A percentile compares a stretch with the other conserved stretches of the same genome.
Conservation (phyloP, 306 rosid genomes). For the Lablab purpureus region DNA sequence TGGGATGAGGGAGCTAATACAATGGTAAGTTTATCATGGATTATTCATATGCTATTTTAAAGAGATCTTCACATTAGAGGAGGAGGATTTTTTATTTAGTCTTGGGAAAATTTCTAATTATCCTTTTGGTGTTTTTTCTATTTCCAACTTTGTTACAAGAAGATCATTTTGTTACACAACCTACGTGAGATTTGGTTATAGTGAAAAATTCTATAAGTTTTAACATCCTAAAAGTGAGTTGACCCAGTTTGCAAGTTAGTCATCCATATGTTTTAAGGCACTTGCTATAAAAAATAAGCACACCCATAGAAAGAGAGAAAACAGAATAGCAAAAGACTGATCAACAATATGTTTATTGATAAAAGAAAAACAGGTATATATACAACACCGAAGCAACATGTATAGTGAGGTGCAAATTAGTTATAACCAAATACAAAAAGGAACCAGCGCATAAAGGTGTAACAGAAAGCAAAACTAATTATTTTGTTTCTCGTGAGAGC, state of each 20-base stretch:
- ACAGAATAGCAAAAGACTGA: no score
- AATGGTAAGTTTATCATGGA: conserved; percentile 64
- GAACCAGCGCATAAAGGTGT: no score
- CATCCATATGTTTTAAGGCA: background rate
- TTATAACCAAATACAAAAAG: no score
- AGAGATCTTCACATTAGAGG: conserved; percentile 22
- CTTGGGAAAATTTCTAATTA: conserved; percentile 1
- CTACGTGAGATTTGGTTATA: background rate
- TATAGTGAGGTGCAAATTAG: no score
- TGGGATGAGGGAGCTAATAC: conserved; percentile 99
- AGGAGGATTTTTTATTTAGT: conserved; percentile 35
- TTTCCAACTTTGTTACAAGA: background rate
- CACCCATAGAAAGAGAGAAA: no score
- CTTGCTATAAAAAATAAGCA: no score
- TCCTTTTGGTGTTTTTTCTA: conserved; percentile 9
- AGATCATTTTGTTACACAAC: background rate
- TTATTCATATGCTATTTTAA: conserved; percentile 10
- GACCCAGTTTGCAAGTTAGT: background rate
- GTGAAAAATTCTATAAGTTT: conserved; percentile 6
- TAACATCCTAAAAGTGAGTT: conserved; percentile 9
- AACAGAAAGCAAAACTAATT: no score
- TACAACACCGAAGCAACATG: no score
- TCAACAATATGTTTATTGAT: no score
- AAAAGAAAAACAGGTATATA: no score
- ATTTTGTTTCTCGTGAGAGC: no score